Percentiles rank a stretch among this genome's conserved stretches.
These are phyloP conservation scores for Trypanosoma vivax DNA, from an alignment of 208 protist species.

Conservation along the genomic window DNA sequence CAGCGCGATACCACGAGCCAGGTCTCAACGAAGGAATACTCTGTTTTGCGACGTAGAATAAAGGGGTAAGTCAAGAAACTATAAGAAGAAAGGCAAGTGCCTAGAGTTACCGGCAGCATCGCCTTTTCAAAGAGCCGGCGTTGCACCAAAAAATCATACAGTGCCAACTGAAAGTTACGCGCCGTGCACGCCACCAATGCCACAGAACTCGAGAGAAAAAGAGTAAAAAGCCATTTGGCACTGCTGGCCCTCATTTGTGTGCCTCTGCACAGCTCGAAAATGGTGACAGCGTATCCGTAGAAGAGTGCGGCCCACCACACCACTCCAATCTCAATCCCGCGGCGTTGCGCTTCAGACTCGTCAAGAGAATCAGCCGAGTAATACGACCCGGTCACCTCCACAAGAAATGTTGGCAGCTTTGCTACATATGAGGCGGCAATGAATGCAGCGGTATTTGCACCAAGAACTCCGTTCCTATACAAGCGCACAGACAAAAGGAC, in stretches of 20 bases:
- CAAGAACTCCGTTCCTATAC: slow-evolving; percentile 56
- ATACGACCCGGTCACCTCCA: slow-evolving; percentile 64
- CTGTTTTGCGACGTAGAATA: slow-evolving; percentile 31
- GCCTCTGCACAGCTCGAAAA: slow-evolving; percentile 48
- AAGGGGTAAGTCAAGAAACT: slow-evolving; percentile 56
- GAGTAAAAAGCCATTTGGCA: slow-evolving; percentile 23
- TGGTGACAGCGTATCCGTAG: slow-evolving; percentile 36
- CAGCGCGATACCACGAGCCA: slow-evolving; percentile 3
- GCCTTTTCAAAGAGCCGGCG: slow-evolving; percentile 52
- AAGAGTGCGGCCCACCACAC: slow-evolving; percentile 55
- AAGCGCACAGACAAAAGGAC: slow-evolving; percentile 46
- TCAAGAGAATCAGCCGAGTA: slow-evolving; percentile 39
- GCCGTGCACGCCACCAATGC: slow-evolving; percentile 41
- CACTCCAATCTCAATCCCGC: slow-evolving; percentile 11
- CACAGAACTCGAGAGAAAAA: slow-evolving; percentile 28
- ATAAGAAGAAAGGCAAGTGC: slow-evolving; percentile 43
- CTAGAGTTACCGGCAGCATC: slow-evolving; percentile 47
- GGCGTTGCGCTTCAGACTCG: neutral
- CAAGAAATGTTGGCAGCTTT: slow-evolving; percentile 70
- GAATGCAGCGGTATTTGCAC: slow-evolving; percentile 31
- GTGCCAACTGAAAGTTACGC: slow-evolving; percentile 71
- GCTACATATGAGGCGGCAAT: slow-evolving; percentile 69
- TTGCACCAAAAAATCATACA: slow-evolving; percentile 78
- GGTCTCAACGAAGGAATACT: slow-evolving; percentile 23
- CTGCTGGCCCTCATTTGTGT: slow-evolving; percentile 25